These are phyloP conservation scores for Solanum chaucha DNA, from an alignment of 257 asterid species.

Conservation along the genomic window DNA sequence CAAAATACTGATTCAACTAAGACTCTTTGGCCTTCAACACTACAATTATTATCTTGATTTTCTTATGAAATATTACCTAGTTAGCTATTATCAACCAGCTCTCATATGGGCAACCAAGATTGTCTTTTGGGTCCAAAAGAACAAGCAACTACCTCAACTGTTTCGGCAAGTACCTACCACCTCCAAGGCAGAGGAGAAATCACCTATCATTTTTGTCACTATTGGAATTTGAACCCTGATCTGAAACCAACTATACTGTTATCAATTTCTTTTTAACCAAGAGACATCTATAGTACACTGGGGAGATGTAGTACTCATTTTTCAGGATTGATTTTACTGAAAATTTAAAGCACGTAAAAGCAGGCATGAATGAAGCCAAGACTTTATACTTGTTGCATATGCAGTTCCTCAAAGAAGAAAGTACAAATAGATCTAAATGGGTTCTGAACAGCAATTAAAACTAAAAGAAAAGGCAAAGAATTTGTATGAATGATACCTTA, in stretches of 20 bases:
- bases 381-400: not conserved
- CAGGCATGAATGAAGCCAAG: not conserved
- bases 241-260: not conserved
- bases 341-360: not conserved
- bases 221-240: not conserved
- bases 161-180: not conserved
- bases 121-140: not conserved
- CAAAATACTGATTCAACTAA: not conserved
- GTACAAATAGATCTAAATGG: not conserved
- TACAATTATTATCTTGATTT: not conserved
- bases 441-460: not conserved
- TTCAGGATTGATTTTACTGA: not conserved
- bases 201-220: not conserved
- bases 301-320: not conserved
- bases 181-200: not conserved
- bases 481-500: slow-evolving; percentile 32
- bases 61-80: not conserved
- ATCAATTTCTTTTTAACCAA: not conserved
- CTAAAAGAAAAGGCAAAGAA: not conserved
- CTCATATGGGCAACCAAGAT: not conserved
- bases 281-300: not conserved
- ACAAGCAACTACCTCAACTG: not conserved
- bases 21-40: not conserved
- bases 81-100: not conserved
- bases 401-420: not conserved